phyloP scores from a whole-genome alignment of 805 yeast genomes.

The Suhomyces canberraensis region DNA sequence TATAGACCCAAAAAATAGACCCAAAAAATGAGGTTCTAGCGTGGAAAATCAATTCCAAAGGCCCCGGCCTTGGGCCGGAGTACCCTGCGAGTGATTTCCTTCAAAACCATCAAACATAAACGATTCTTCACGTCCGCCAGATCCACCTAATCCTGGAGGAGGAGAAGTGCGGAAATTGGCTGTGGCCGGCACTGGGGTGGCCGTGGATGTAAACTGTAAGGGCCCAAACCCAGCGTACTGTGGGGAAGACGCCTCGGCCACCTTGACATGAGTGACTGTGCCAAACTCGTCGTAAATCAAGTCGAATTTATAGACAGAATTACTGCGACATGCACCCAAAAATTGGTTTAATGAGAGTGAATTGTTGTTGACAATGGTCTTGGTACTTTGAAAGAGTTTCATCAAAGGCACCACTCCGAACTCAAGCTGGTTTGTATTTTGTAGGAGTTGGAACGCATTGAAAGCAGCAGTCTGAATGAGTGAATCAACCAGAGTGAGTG shows the following conservation, averaged over 20 bases:
- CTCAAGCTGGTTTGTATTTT: conserved; percentile 33
- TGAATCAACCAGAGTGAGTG: background rate
- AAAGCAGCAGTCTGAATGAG: conserved; percentile 42
- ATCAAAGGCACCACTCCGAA: conserved; percentile 34
- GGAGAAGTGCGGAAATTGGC: conserved; percentile 5
- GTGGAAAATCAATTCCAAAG: background rate
- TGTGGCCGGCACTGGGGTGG: background rate
- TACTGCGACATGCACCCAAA: conserved; percentile 23
- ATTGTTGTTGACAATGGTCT: conserved; percentile 24
- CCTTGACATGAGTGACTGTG: conserved; percentile 41
- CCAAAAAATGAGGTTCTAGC: background rate
- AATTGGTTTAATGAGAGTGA: conserved; percentile 30
- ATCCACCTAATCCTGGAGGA: conserved; percentile 14
- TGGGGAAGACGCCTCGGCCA: conserved; percentile 6
- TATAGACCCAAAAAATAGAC: no score
- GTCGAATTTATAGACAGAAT: conserved; percentile 36
- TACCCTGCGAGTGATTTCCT: background rate
- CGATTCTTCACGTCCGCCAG: background rate
- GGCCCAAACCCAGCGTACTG: background rate
- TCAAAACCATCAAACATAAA: background rate
- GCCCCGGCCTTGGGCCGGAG: background rate
- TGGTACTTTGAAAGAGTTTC: conserved; percentile 31
- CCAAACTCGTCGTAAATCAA: conserved; percentile 45
- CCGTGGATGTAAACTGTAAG: background rate
- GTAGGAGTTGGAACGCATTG: conserved; percentile 37